Conservation (phyloP, 106 monocot species). For the Hemerocallis citrina region DNA sequence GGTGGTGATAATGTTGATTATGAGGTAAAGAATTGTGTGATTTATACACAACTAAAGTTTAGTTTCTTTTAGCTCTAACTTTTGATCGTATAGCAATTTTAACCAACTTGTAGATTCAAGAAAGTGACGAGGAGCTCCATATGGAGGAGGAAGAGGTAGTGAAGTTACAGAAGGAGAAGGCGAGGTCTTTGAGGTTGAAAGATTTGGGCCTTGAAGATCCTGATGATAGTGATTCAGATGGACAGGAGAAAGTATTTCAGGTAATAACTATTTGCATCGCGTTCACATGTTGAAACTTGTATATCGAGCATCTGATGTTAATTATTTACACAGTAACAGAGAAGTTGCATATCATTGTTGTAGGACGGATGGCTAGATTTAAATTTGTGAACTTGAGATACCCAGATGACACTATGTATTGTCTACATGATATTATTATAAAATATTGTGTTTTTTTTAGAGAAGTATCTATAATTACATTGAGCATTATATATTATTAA, state of each 20-base stretch:
- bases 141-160: slow-evolving; percentile 70
- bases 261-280: slow-evolving; percentile 11
- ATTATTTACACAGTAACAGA: neutral
- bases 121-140: slow-evolving; percentile 77
- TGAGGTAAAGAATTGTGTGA: slow-evolving; percentile 29
- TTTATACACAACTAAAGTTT: neutral
- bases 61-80: neutral
- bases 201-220: slow-evolving; percentile 70
- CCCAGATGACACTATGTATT: neutral
- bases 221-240: slow-evolving; percentile 33
- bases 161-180: slow-evolving; percentile 61
- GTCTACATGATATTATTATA: neutral
- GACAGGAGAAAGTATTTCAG: slow-evolving; percentile 27
- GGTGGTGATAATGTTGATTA: slow-evolving; percentile 58
- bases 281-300: neutral
- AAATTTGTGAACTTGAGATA: neutral
- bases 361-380: neutral
- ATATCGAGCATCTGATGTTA: neutral
- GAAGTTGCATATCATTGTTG: neutral
- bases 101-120: slow-evolving; percentile 38
- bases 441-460: neutral
- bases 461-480: neutral
- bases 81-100: neutral
- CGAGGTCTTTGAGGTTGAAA: slow-evolving; percentile 45
- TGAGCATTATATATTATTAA: neutral